Base-by-base conservation (phyloP, 2,329 filamentous ascomycete genomes). In the Alternaria brassicicola region DNA sequence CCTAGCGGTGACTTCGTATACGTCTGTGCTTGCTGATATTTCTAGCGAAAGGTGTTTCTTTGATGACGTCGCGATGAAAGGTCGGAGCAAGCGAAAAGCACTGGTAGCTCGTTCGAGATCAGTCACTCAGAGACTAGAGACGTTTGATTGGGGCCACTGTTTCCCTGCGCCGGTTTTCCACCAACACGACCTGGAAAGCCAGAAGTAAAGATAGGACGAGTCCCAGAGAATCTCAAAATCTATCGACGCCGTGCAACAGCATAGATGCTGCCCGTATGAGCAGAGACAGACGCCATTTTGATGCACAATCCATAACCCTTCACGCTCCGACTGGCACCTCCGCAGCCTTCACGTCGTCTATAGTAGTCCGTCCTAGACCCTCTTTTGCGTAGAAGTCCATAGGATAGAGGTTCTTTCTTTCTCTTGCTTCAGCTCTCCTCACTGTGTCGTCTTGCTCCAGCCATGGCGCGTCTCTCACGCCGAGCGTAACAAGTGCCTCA, bases 351-450 rank as follows among this genome's bases (percentile, higher is more conserved):
- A 76, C 66, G 23, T 73, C 66, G 10, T 73, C 71, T 25, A 69
- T 50, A 7, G 73, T 93, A 30, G 90, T 93, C 75, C 95, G 87
- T 1, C 94, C 95, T 53, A 99, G 74, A 0, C 95, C 95, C 43
- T 97, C 92, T 75, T 90, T 94, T 0, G 89, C 93, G 79, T 99
- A 99, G 74, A 96, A 99, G 77, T 99, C 93, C 95, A 99, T 99
- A 0, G 93, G 94, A 79, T 99, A 99, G 13, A 92, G 84, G 1
- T 87, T 89, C 39, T 78, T 75, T 46, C 77, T 78, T 52, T 83
- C 84, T 13, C 74, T 78, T 55, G 81, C 64, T 61, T 64, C 61
- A 4, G 52, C 57, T 47, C 72, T 67, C 52, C 62, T 55, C 36
- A 58, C 68, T 42, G 49, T 62, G 30, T 56, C 68, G 36, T 64